Conservation (phyloP, 768 basidiomycete genomes). For the Mycena metata region DNA sequence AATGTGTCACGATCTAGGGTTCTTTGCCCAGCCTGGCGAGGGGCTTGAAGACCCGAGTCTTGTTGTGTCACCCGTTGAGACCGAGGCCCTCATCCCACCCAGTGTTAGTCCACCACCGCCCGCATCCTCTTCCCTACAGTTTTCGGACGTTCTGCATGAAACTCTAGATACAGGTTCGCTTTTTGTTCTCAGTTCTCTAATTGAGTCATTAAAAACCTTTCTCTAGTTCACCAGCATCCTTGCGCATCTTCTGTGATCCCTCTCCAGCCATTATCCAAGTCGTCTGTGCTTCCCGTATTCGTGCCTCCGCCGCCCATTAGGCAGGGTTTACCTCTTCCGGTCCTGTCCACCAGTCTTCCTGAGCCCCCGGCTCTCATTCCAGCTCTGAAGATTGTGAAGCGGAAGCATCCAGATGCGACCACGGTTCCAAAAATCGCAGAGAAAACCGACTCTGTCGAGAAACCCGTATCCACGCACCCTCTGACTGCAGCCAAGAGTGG, state of each 20-base stretch:
- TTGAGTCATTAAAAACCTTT: not conserved
- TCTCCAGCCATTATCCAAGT: not conserved
- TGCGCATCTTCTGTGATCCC: conserved; percentile 15
- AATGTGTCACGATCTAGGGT: not conserved
- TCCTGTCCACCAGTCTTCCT: conserved; percentile 31
- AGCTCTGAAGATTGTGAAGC: conserved; percentile 65
- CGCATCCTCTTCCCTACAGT: not conserved
- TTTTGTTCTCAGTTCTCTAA: not conserved
- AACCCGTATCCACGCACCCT: not conserved
- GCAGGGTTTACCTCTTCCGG: conserved; percentile 28
- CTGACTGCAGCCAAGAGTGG: not conserved
- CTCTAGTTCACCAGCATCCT: not conserved
- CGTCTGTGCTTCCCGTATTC: conserved; percentile 31
- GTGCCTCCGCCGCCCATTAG: conserved; percentile 23
- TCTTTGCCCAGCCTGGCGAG: not conserved
- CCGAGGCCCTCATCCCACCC: not conserved
- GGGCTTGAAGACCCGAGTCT: not conserved
- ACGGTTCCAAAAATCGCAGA: conserved; percentile 20
- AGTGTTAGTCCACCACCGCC: not conserved
- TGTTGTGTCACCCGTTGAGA: not conserved
- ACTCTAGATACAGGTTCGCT: conserved; percentile 21
- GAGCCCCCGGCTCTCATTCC: conserved; percentile 55
- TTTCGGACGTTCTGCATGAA: not conserved
- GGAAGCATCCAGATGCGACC: conserved; percentile 41
- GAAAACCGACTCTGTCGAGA: not conserved